phyloP scores from a whole-genome alignment of 352 stramenopile species.

The Phytophthora citricola region DNA sequence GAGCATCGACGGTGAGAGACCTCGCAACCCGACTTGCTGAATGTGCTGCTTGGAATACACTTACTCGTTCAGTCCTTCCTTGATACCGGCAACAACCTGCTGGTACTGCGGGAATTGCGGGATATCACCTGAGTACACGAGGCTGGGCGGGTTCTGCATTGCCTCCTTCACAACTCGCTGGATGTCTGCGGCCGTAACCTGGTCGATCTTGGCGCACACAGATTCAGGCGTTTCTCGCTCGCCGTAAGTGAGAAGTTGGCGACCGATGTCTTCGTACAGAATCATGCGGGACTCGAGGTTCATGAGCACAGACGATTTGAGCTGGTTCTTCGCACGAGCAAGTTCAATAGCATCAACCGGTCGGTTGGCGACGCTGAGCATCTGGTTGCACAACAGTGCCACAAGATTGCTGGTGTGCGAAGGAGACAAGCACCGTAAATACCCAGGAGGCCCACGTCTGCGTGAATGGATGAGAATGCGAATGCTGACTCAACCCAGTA shows the following conservation, averaged over 20 bases:
- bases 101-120: constrained; percentile 85
- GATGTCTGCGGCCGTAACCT: constrained; percentile 86
- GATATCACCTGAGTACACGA: constrained; percentile 88
- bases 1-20: too few relatives aligned
- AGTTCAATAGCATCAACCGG: constrained; percentile 90
- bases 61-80: constrained; percentile 66
- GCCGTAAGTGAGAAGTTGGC: constrained; percentile 98
- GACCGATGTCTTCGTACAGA: constrained; percentile 99
- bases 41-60: constrained; percentile 12
- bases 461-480: constrained; percentile 96
- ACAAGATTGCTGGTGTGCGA: constrained; percentile 93
- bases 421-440: constrained; percentile 91
- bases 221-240: constrained; percentile 89
- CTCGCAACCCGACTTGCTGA: constrained; percentile 5
- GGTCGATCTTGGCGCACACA: constrained; percentile 90
- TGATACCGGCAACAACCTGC: constrained; percentile 76
- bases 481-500: constrained; percentile 98
- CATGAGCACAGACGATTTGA: constrained; percentile 99
- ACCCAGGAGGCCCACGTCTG: constrained; percentile 94
- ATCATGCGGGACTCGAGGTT: constrained; percentile 98
- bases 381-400: constrained; percentile 93
- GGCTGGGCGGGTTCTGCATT: constrained; percentile 79
- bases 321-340: constrained; percentile 97
- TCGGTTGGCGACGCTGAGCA: constrained; percentile 88
- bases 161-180: constrained; percentile 80